These are phyloP conservation scores for Mentha longifolia DNA, from an alignment of 257 asterid genomes.

Conservation along the genomic window DNA sequence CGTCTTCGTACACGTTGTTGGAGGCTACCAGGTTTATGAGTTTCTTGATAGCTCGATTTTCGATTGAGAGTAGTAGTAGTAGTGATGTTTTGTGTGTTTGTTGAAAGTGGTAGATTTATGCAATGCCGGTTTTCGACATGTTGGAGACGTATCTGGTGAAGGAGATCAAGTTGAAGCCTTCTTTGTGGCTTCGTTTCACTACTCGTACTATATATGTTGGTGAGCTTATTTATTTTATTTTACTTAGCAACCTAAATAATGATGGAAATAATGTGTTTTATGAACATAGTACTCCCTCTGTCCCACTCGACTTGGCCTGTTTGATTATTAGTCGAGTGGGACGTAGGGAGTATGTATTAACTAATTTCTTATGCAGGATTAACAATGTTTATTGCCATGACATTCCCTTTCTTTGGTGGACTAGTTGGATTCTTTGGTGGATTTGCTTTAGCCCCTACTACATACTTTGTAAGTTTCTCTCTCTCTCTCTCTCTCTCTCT, in stretches of 20 bases:
- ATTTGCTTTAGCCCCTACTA: conserved; percentile 62
- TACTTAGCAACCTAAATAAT: background rate
- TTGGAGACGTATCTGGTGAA: conserved; percentile 56
- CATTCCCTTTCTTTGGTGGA: conserved; percentile 66
- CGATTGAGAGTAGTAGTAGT: no score
- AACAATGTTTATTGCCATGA: conserved; percentile 54
- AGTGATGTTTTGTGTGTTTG: background rate
- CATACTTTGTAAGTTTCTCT: conserved; percentile 45
- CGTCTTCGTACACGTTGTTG: conserved; percentile 55
- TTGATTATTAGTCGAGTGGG: no score
- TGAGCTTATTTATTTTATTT: conserved; percentile 15
- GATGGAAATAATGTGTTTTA: background rate
- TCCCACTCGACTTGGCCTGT: no score
- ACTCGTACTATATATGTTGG: conserved; percentile 54
- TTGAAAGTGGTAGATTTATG: conserved; percentile 40
- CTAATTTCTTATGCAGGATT: conserved; percentile 36
- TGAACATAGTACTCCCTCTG: no score
- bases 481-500: background rate
- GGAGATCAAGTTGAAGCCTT: conserved; percentile 44
- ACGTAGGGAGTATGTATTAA: no score
- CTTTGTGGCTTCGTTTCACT: conserved; percentile 41
- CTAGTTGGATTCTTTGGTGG: conserved; percentile 65
- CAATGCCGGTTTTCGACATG: conserved; percentile 71
- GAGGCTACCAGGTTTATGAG: conserved; percentile 55
- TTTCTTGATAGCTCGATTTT: background rate